These are phyloP conservation scores for Fabrea salina DNA, from an alignment of 169 alveolate genomes.

Conservation along the genomic window DNA sequence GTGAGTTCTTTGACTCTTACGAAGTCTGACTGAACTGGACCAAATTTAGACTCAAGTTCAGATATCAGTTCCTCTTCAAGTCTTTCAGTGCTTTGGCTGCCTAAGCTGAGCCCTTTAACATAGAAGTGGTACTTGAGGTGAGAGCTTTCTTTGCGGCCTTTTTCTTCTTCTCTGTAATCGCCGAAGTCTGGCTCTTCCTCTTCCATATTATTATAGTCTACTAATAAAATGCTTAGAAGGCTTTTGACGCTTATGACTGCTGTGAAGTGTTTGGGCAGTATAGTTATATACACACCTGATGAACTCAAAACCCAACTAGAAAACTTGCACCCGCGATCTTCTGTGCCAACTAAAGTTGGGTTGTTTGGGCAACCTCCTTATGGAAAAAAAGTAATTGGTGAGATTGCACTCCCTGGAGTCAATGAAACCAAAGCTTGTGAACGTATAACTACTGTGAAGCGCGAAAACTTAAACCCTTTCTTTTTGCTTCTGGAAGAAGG, in stretches of 20 bases:
- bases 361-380: slow-evolving; percentile 39
- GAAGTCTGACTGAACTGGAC: neutral
- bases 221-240: too few species aligned
- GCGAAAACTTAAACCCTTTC: neutral
- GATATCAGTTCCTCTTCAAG: neutral
- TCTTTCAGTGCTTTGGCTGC: neutral
- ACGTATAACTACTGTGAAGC: neutral
- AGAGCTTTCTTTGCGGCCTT: neutral
- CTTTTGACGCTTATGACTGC: too few species aligned
- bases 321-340: too few species aligned
- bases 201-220: too few species aligned
- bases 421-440: neutral
- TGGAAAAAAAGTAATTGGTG: neutral
- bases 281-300: too few species aligned
- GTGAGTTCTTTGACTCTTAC: neutral
- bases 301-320: too few species aligned
- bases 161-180: neutral
- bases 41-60: neutral
- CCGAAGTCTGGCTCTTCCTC: too few species aligned
- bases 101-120: neutral
- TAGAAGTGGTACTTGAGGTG: neutral
- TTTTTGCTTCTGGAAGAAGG: slow-evolving; percentile 48
- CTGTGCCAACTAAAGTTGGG: too few species aligned
- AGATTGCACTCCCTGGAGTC: neutral
- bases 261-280: too few species aligned